Percentiles rank a stretch among this genome's conserved stretches.
Evolutionary conservation across 805 yeast species (phyloP).

Genomic region (Kluyveromyces nonfermentans): DNA sequence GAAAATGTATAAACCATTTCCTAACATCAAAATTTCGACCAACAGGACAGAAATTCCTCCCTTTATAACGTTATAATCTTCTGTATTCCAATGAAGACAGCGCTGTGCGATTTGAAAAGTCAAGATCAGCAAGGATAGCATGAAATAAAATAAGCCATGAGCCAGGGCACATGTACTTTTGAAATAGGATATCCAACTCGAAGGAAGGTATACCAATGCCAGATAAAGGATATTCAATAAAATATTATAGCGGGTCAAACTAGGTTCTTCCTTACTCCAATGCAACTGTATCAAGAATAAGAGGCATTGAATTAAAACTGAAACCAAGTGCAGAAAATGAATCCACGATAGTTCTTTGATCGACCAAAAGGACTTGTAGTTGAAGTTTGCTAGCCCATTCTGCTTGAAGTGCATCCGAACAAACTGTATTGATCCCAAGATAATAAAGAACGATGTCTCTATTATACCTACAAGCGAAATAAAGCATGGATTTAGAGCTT

Average conservation of each 20-base stretch:
- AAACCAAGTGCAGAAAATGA: constrained; percentile 17
- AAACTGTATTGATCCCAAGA: constrained; percentile 19
- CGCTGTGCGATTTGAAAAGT: constrained; percentile 20
- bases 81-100: constrained; percentile 11
- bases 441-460: constrained; percentile 11
- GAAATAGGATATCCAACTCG: constrained; percentile 21
- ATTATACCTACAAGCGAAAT: constrained; percentile 13
- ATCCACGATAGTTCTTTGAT: constrained; percentile 7
- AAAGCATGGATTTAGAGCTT: constrained; percentile 31
- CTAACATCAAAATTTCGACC: constrained; percentile 21
- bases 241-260: constrained; percentile 6
- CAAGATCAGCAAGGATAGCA: constrained; percentile 13
- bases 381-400: constrained; percentile 13
- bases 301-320: constrained; percentile 14
- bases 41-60: constrained; percentile 14
- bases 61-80: constrained; percentile 14
- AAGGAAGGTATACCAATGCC: constrained; percentile 18
- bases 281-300: constrained; percentile 10
- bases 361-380: constrained; percentile 6
- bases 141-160: constrained; percentile 23
- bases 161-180: constrained; percentile 24
- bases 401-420: constrained; percentile 8
- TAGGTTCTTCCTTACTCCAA: constrained; percentile 6
- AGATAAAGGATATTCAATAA: constrained; percentile 14
- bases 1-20: constrained; percentile 29